Evolutionary conservation across 169 alveolate species (phyloP).

Genomic region (Plasmodium gallinaceum): DNA sequence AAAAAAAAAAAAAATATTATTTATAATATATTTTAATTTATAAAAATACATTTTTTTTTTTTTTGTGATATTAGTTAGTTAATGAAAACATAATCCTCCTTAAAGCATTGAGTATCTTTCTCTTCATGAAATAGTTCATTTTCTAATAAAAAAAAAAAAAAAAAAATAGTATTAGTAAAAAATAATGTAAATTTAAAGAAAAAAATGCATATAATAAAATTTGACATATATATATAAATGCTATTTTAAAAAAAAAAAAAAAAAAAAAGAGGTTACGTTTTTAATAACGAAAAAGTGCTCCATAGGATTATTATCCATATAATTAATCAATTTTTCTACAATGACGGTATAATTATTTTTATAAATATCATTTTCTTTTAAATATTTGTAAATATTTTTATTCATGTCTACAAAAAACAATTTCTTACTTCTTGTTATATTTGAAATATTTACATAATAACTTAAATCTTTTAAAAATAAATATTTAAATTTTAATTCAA

Average conservation of each 20-base stretch:
- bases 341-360: constrained; percentile 9
- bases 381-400: constrained; percentile 9
- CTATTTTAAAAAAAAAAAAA: neutral
- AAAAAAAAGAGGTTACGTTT: constrained; percentile 31
- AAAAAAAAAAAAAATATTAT: too few species aligned
- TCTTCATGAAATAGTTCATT: constrained; percentile 1
- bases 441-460: constrained; percentile 54
- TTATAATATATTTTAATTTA: too few species aligned
- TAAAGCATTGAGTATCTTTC: constrained; percentile 19
- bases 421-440: constrained; percentile 17
- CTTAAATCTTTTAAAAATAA: constrained; percentile 48
- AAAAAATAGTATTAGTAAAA: too few species aligned
- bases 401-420: constrained; percentile 31
- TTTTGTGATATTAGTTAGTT: constrained; percentile 3
- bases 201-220: too few species aligned
- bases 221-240: neutral
- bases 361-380: constrained; percentile 20
- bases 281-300: constrained; percentile 31
- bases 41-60: neutral
- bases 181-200: too few species aligned
- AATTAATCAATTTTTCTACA: constrained; percentile 26
- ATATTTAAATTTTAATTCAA: constrained; percentile 36
- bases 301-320: constrained; percentile 16
- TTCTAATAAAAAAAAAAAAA: constrained; percentile 17
- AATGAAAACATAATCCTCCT: constrained; percentile 15